phyloP scores from a whole-genome alignment of 2,329 filamentous ascomycete genomes.

The Claviceps arundinis region DNA sequence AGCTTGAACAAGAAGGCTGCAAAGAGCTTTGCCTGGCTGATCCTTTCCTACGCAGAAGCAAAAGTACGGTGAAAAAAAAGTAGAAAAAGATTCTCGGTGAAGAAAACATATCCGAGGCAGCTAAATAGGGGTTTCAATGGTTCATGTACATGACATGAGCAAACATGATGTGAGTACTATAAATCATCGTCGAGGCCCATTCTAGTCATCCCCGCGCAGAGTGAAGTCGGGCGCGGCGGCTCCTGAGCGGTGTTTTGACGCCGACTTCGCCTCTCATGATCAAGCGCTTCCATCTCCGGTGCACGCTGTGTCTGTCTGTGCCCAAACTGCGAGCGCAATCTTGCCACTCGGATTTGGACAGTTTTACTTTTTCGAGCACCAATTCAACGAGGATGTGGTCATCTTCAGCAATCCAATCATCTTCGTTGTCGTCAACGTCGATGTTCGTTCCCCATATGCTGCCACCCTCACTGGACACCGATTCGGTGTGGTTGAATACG shows the following conservation, averaged over 20 bases:
- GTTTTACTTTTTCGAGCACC: constrained; percentile 51
- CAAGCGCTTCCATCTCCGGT: constrained; percentile 49
- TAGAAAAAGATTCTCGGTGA: too few relatives aligned
- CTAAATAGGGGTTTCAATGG: background rate
- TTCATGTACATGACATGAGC: background rate
- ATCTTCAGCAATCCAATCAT: constrained; percentile 48
- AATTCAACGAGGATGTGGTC: constrained; percentile 54
- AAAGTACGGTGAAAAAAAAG: too few relatives aligned
- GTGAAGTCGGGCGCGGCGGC: constrained; percentile 33
- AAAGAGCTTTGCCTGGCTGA: too few relatives aligned
- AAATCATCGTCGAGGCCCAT: background rate
- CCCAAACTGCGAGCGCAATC: constrained; percentile 52
- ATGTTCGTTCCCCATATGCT: constrained; percentile 22
- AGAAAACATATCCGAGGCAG: background rate
- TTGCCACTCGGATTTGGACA: constrained; percentile 53
- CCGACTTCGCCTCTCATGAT: constrained; percentile 46
- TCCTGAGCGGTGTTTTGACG: constrained; percentile 33
- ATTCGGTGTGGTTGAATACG: constrained; percentile 24
- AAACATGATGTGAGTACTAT: background rate
- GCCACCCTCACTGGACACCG: constrained; percentile 10
- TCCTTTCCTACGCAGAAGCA: too few relatives aligned
- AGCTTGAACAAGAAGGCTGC: too few relatives aligned
- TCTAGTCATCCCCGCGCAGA: constrained; percentile 32
- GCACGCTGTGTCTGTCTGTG: constrained; percentile 43
- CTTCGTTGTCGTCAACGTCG: constrained; percentile 30